Evolutionary conservation across 768 basidiomycete genomes (phyloP).

Genomic region (Pleurotus sapidus): DNA sequence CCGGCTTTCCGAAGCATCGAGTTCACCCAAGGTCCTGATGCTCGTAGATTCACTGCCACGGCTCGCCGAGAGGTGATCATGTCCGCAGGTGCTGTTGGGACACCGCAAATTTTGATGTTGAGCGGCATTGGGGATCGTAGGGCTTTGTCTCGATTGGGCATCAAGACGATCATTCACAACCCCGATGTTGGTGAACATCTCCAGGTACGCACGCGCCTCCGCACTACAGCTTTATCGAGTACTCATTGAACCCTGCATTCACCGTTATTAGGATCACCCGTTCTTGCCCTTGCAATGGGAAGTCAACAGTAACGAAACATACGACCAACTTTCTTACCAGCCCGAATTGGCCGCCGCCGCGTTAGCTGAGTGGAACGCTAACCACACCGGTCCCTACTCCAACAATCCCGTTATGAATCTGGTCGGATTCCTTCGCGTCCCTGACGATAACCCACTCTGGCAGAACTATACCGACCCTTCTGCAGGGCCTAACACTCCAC

Average conservation of each 20-base stretch:
- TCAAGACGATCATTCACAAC: conserved; percentile 26
- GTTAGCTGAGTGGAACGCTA: conserved; percentile 24
- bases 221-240: too few relatives aligned
- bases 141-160: conserved; percentile 36
- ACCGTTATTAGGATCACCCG: conserved; percentile 24
- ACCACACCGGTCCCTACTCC: conserved; percentile 14
- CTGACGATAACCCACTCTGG: conserved; percentile 13
- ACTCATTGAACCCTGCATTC: neutral
- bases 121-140: conserved; percentile 52
- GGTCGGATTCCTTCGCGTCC: conserved; percentile 17
- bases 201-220: neutral
- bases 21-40: conserved; percentile 35
- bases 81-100: conserved; percentile 31
- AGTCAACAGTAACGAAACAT: conserved; percentile 21
- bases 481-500: conserved; percentile 17
- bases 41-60: conserved; percentile 19
- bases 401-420: conserved; percentile 8
- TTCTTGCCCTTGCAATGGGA: conserved; percentile 13
- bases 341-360: conserved; percentile 15
- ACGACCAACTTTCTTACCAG: conserved; percentile 22
- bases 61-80: conserved; percentile 34
- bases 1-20: conserved; percentile 43
- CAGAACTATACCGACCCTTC: conserved; percentile 18
- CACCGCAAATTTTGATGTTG: conserved; percentile 45
- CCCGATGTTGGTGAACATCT: conserved; percentile 35